These are phyloP conservation scores for Microdochium paspali DNA, from an alignment of 2,329 filamentous ascomycete genomes.

Conservation along the genomic window DNA sequence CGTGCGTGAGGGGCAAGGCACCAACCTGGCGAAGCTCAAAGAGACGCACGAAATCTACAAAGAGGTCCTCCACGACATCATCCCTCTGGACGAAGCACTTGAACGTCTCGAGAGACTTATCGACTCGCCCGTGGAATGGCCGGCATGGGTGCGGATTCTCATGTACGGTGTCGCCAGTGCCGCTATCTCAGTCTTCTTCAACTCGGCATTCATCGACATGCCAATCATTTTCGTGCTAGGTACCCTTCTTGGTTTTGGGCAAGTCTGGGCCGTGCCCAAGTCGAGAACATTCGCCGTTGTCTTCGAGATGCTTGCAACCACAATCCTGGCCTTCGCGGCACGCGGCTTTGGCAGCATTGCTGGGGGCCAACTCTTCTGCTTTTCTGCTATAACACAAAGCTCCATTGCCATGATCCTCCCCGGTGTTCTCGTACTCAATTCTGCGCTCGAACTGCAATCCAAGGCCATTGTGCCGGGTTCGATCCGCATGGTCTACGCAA, in stretches of 20 bases:
- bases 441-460: conserved; percentile 56
- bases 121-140: conserved; percentile 44
- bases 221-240: conserved; percentile 71
- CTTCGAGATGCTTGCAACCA: conserved; percentile 44
- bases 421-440: conserved; percentile 47
- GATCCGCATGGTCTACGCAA: conserved; percentile 62
- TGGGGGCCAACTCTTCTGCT: conserved; percentile 54
- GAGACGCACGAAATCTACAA: conserved; percentile 56
- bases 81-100: conserved; percentile 49
- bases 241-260: conserved; percentile 62
- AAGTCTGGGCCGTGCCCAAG: conserved; percentile 63
- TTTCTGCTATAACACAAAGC: conserved; percentile 63
- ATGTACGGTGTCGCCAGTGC: conserved; percentile 70
- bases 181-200: conserved; percentile 70
- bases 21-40: conserved; percentile 52
- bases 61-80: conserved; percentile 51
- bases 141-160: conserved; percentile 43
- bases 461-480: conserved; percentile 60
- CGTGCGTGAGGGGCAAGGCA: conserved; percentile 46
- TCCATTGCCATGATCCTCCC: conserved; percentile 68
- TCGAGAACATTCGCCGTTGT: conserved; percentile 59
- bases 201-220: conserved; percentile 67
- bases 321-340: conserved; percentile 59
- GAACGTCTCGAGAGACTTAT: conserved; percentile 43
- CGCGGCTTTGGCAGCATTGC: conserved; percentile 60